Base-by-base conservation (phyloP, 2,329 filamentous ascomycete genomes). In the Fusarium palustre region DNA sequence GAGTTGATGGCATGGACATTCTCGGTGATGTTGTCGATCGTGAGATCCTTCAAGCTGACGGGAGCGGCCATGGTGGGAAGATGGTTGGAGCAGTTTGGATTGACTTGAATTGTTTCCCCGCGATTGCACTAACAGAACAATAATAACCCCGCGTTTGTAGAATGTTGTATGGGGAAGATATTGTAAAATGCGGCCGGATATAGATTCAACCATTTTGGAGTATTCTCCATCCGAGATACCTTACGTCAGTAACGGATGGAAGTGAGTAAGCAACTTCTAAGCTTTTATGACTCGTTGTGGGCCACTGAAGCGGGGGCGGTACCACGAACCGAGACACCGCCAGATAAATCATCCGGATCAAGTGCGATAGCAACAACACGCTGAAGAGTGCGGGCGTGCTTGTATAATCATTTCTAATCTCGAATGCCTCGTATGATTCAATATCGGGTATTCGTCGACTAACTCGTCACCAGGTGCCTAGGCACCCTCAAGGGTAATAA, bases 1-100 rank as follows among this genome's bases (percentile, higher is more conserved):
- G 90, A 90, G 79, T 94, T 94, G 77, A 93, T 91, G 42, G 83
- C 81, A 71, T 90, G 83, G 20, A 89, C 88, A 74, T 93, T 92
- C 42, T 90, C 85, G 43, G 91, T 93, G 75, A 93, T 93, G 79
- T 92, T 93, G 71, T 91, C 89, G 59, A 88, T 88, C 2, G 88
- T 92, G 22, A 92, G 83, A 77, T 92, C 87, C 28, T 68, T 71
- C 24, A 70, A 36, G 38, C 30, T 65, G 7, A 65, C 41, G 7
- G 62, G 62, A 3, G 60, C 62, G 4, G 62, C 53, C 62, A 65
- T 65, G 15, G 11, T 16, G 28, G 16, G 16, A 3, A 22, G 12
- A 39, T 39, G 4, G 1, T 12, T 3, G 33, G 16, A 36, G 10
- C 0, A 11, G 18, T n/a, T 22, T 22, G 3, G 1, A 13, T 18